Evolutionary conservation across 495 filamentous ascomycete species (phyloP).

Genomic region (Tuber melanosporum): DNA sequence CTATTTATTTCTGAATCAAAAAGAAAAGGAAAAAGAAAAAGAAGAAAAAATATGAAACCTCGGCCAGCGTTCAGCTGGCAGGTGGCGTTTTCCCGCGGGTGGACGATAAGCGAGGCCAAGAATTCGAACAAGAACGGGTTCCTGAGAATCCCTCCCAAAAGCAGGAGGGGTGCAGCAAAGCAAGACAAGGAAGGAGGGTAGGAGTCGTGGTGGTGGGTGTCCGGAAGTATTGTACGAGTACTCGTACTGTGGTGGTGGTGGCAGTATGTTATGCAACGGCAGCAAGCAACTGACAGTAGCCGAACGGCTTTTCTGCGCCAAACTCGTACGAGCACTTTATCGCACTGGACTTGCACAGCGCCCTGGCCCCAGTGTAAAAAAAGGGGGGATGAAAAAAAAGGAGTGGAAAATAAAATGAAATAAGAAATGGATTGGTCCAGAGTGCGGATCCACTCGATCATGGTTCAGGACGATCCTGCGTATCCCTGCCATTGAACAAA

Average conservation of each 20-base stretch:
- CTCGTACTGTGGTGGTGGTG: neutral
- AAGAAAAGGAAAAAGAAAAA: neutral
- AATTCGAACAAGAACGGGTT: slow-evolving; percentile 13
- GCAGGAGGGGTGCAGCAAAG: slow-evolving; percentile 5
- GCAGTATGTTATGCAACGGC: neutral
- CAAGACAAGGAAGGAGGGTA: neutral
- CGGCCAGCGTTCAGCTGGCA: neutral
- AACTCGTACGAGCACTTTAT: neutral
- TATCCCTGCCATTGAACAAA: slow-evolving; percentile 20
- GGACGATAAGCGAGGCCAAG: slow-evolving; percentile 31
- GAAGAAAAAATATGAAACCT: neutral
- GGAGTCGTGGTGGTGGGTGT: neutral
- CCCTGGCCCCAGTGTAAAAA: neutral
- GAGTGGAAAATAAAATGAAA: neutral
- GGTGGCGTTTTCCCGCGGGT: slow-evolving; percentile 12
- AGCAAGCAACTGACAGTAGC: too few relatives aligned
- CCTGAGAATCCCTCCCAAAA: slow-evolving; percentile 19
- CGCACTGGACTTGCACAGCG: too few relatives aligned
- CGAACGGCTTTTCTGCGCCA: too few relatives aligned
- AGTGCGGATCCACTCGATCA: neutral
- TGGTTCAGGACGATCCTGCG: neutral
- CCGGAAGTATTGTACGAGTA: neutral
- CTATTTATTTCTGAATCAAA: neutral
- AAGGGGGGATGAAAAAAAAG: neutral
- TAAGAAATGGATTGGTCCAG: neutral